Evolutionary conservation across 2,329 filamentous ascomycete genomes (phyloP).

Genomic region (Coniochaeta sp.): DNA sequence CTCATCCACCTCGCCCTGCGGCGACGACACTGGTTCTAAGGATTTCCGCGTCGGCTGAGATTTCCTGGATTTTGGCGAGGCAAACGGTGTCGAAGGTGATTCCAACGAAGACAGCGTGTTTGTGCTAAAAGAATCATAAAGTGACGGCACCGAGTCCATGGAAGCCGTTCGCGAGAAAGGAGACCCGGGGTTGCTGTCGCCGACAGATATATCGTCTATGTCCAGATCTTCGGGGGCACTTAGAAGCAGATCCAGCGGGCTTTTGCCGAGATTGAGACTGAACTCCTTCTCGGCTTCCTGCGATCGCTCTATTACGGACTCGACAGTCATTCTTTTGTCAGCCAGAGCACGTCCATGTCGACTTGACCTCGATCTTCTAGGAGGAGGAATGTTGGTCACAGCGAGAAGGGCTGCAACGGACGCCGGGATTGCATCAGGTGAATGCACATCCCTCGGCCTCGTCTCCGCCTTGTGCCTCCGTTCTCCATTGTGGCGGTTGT

Average conservation of each 20-base stretch:
- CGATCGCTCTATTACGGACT: constrained; percentile 47
- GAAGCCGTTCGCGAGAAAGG: constrained; percentile 50
- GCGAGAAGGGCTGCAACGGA: constrained; percentile 56
- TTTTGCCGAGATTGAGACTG: constrained; percentile 44
- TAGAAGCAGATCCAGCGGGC: constrained; percentile 52
- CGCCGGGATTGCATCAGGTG: constrained; percentile 48
- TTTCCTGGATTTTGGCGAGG: constrained; percentile 32
- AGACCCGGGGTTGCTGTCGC: constrained; percentile 47
- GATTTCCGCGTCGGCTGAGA: constrained; percentile 37
- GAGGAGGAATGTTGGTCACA: constrained; percentile 52
- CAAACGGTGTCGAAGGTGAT: constrained; percentile 29
- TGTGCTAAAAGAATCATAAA: constrained; percentile 47
- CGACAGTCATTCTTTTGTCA: constrained; percentile 42
- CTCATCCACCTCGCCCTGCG: constrained; percentile 41
- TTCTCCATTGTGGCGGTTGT: constrained; percentile 29
- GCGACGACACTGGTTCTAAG: constrained; percentile 49
- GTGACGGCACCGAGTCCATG: constrained; percentile 54
- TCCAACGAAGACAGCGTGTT: constrained; percentile 41
- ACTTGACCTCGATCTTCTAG: constrained; percentile 28
- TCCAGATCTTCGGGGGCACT: constrained; percentile 52
- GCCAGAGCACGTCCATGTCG: constrained; percentile 18
- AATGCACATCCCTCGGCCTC: constrained; percentile 35
- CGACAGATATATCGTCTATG: constrained; percentile 38
- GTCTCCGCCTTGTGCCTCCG: constrained; percentile 23
- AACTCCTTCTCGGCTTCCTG: constrained; percentile 53